phyloP scores from a whole-genome alignment of 306 rosid species.

The Quercus suber region DNA sequence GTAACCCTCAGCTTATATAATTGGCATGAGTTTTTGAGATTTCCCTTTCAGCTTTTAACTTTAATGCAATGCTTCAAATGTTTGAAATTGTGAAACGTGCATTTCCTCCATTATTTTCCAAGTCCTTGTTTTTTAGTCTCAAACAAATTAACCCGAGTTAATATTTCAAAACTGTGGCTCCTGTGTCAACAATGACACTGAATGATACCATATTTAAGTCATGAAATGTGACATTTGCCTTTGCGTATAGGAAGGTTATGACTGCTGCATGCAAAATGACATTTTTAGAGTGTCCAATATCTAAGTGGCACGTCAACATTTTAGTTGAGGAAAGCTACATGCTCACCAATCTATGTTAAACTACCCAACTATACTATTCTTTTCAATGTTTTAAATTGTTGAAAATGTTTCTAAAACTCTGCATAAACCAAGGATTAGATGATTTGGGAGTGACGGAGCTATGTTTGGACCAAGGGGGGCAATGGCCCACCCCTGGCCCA shows the following conservation, averaged over 20 bases:
- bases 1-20: conserved; percentile 21
- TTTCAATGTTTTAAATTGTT: background rate
- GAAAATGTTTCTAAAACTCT: background rate
- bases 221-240: too few species aligned
- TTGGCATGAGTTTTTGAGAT: too few species aligned
- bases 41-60: too few species aligned
- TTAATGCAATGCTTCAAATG: background rate
- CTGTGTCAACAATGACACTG: too few species aligned
- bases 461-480: too few species aligned
- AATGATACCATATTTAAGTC: too few species aligned
- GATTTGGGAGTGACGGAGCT: too few species aligned
- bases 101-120: background rate
- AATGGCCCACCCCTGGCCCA: too few species aligned
- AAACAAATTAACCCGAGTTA: background rate
- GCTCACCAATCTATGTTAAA: too few species aligned
- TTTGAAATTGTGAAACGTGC: background rate
- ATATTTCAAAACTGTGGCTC: too few species aligned
- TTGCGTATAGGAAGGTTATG: too few species aligned
- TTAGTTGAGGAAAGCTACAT: background rate
- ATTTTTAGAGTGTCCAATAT: background rate
- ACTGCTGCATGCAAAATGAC: background rate
- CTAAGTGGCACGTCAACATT: background rate
- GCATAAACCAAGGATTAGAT: background rate
- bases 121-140: background rate
- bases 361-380: too few species aligned